Evolutionary conservation across 805 yeast genomes (phyloP).

Genomic region (Ogataea philodendri): DNA sequence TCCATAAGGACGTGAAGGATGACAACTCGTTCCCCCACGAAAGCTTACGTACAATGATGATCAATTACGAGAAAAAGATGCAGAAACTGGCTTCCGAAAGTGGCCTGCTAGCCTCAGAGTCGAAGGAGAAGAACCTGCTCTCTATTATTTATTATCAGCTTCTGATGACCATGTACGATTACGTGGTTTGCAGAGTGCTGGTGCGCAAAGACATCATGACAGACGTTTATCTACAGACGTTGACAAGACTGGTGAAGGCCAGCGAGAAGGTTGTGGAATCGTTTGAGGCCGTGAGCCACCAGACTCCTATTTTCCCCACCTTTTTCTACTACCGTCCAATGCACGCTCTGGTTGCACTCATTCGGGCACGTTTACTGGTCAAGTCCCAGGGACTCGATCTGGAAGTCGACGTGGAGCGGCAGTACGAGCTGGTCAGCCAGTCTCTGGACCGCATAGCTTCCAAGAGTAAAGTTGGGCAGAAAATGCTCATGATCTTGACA

Average conservation of each 20-base stretch:
- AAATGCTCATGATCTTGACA: slow-evolving; percentile 36
- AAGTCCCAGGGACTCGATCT: slow-evolving; percentile 40
- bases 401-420: slow-evolving; percentile 34
- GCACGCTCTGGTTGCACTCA: slow-evolving; percentile 49
- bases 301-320: slow-evolving; percentile 45
- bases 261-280: slow-evolving; percentile 47
- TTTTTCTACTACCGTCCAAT: slow-evolving; percentile 53
- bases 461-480: slow-evolving; percentile 33
- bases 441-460: slow-evolving; percentile 25
- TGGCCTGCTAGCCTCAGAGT: slow-evolving; percentile 33
- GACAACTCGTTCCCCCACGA: slow-evolving; percentile 22
- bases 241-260: slow-evolving; percentile 42
- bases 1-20: slow-evolving; percentile 12
- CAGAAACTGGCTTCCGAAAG: slow-evolving; percentile 41
- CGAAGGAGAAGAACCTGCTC: slow-evolving; percentile 40
- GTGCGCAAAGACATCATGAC: slow-evolving; percentile 31
- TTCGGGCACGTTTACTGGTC: slow-evolving; percentile 45
- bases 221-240: slow-evolving; percentile 37
- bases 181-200: slow-evolving; percentile 43
- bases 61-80: slow-evolving; percentile 41
- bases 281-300: slow-evolving; percentile 41
- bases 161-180: slow-evolving; percentile 51
- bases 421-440: slow-evolving; percentile 28
- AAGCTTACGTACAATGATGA: slow-evolving; percentile 32
- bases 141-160: slow-evolving; percentile 50